Percentiles rank a stretch among this genome's conserved stretches.
phyloP scores from a whole-genome alignment of 345 rosid species.

The Gossypium longicalyx region DNA sequence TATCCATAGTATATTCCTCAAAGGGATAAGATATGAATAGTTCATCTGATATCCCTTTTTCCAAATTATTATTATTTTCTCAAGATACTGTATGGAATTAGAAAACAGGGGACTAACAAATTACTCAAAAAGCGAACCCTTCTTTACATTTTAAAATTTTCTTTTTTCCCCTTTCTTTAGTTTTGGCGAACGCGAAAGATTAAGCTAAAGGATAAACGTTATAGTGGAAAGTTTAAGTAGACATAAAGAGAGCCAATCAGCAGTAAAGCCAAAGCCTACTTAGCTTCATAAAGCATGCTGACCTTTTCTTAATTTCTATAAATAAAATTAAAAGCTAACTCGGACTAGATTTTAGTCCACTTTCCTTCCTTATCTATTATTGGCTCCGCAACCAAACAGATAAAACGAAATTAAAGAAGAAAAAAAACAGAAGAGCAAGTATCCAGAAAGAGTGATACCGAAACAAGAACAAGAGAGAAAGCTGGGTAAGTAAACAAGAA shows the following conservation, averaged over 20 bases:
- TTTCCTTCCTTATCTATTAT: background rate
- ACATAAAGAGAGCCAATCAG: background rate
- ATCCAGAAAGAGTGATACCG: conserved; percentile 31
- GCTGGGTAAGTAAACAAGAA: conserved; percentile 40
- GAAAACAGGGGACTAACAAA: background rate
- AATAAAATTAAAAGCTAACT: conserved; percentile 18
- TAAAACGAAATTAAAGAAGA: background rate
- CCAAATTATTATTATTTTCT: background rate
- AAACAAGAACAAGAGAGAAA: conserved; percentile 38
- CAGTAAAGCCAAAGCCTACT: background rate
- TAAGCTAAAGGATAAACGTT: background rate
- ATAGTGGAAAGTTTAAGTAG: background rate
- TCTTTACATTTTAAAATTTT: background rate
- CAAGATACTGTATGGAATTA: background rate
- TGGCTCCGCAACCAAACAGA: background rate
- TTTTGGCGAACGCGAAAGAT: background rate
- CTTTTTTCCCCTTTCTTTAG: background rate
- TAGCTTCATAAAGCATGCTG: conserved; percentile 11
- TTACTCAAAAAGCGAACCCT: background rate
- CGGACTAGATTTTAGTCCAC: conserved; percentile 7
- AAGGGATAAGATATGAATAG: background rate
- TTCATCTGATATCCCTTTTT: background rate
- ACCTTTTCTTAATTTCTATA: conserved; percentile 24
- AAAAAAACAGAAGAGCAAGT: background rate
- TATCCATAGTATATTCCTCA: background rate